Percentiles rank a stretch among this genome's conserved stretches.
phyloP scores from a whole-genome alignment of 306 rosid genomes.

The Quercus glauca region DNA sequence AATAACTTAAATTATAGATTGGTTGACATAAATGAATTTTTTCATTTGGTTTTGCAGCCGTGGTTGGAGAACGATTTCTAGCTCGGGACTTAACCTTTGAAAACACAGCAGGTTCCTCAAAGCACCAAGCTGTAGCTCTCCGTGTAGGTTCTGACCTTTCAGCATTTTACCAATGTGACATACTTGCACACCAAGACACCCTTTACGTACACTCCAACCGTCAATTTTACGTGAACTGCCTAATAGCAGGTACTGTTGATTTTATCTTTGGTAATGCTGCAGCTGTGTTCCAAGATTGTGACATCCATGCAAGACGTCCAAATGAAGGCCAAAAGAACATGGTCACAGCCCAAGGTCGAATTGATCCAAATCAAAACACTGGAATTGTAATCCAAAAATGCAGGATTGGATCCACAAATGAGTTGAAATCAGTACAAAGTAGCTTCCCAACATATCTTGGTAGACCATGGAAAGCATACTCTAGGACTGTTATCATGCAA shows the following conservation, averaged over 20 bases:
- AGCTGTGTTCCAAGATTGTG: constrained; percentile 67
- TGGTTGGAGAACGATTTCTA: constrained; percentile 62
- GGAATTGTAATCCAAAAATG: constrained; percentile 83
- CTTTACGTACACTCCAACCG: constrained; percentile 93
- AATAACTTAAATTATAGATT: no score
- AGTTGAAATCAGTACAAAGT: constrained; percentile 34
- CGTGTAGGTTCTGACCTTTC: constrained; percentile 84
- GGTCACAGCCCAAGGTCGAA: constrained; percentile 86
- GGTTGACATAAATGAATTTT: not conserved
- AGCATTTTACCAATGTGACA: constrained; percentile 70
- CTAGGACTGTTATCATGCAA: constrained; percentile 78
- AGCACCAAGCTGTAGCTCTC: constrained; percentile 95
- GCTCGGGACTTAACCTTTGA: constrained; percentile 77
- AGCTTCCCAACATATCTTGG: constrained; percentile 69
- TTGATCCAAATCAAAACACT: constrained; percentile 87
- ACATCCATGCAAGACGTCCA: constrained; percentile 79
- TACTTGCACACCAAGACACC: constrained; percentile 83
- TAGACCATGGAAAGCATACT: constrained; percentile 87
- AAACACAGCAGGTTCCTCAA: constrained; percentile 88
- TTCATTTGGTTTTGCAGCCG: constrained; percentile 44
- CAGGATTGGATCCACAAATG: constrained; percentile 74
- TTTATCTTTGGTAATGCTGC: constrained; percentile 90
- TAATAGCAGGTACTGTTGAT: constrained; percentile 70
- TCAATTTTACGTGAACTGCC: constrained; percentile 60
- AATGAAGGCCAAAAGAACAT: constrained; percentile 79